Evolutionary conservation across 2,329 filamentous ascomycete species (phyloP).

Genomic region (Blumeriella jaapii): DNA sequence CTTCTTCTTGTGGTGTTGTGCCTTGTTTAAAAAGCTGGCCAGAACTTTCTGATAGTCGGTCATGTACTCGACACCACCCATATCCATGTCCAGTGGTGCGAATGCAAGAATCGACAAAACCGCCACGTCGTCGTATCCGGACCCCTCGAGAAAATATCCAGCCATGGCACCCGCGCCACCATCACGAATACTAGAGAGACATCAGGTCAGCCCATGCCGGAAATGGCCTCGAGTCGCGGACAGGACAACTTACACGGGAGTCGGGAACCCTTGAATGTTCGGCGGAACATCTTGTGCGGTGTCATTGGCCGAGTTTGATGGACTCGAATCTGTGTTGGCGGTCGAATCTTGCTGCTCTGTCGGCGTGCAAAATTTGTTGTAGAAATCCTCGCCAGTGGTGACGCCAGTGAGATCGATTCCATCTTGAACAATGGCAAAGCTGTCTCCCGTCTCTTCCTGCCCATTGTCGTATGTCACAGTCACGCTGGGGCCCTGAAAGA

Average conservation of each 20-base stretch:
- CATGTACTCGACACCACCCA: slow-evolving; percentile 1
- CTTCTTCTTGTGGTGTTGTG: slow-evolving; percentile 1
- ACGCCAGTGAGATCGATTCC: slow-evolving; percentile 1
- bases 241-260: slow-evolving; percentile 1
- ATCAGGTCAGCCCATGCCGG: neutral
- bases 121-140: slow-evolving; percentile 3
- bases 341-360: neutral
- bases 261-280: slow-evolving; percentile 5
- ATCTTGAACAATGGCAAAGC: neutral
- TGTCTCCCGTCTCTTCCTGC: slow-evolving; percentile 1
- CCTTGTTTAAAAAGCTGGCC: slow-evolving; percentile 1
- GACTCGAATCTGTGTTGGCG: neutral
- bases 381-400: slow-evolving; percentile 1
- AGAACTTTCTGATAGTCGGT: slow-evolving; percentile 2
- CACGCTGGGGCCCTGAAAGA: slow-evolving; percentile 1
- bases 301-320: neutral
- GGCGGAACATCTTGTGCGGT: neutral
- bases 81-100: neutral
- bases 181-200: neutral
- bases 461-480: slow-evolving; percentile 6
- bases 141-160: slow-evolving; percentile 6
- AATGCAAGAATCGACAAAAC: slow-evolving; percentile 6
- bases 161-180: slow-evolving; percentile 1
- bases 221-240: neutral
- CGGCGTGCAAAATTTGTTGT: slow-evolving; percentile 2